Conservation (phyloP, 192 early-diverging fungal genomes). For the Dissophora globulifera region DNA sequence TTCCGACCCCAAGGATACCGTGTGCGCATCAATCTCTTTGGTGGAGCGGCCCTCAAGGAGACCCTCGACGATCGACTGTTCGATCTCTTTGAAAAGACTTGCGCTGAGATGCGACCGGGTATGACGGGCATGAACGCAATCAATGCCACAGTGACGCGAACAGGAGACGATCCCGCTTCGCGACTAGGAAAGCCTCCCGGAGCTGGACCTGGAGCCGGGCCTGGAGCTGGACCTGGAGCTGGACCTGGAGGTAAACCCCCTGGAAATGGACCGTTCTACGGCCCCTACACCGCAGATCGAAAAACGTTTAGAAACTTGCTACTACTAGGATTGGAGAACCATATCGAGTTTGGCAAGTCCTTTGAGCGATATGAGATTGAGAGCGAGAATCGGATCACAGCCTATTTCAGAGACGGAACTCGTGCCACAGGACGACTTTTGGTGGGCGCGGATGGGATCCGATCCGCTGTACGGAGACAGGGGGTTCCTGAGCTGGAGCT, state of each 20-base stretch:
- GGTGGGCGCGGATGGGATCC: slow-evolving; percentile 39
- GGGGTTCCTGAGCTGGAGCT: slow-evolving; percentile 3
- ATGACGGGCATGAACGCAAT: slow-evolving; percentile 20
- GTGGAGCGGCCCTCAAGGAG: slow-evolving; percentile 17
- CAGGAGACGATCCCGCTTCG: not conserved
- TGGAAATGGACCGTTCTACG: slow-evolving; percentile 1
- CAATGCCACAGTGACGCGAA: slow-evolving; percentile 3
- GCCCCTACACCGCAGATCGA: slow-evolving; percentile 18
- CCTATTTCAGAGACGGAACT: slow-evolving; percentile 37
- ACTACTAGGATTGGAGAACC: slow-evolving; percentile 10
- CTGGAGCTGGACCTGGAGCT: not conserved
- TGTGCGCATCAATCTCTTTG: slow-evolving; percentile 19
- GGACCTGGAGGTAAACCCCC: not conserved
- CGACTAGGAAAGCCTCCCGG: not conserved
- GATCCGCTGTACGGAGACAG: slow-evolving; percentile 18
- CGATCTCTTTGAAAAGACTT: slow-evolving; percentile 23
- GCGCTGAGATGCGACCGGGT: slow-evolving; percentile 4
- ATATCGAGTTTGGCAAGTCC: slow-evolving; percentile 36
- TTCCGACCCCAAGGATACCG: slow-evolving; percentile 49
- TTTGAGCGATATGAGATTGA: slow-evolving; percentile 18
- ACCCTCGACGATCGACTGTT: slow-evolving; percentile 1
- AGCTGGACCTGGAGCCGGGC: slow-evolving; percentile 5
- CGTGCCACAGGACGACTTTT: slow-evolving; percentile 26
- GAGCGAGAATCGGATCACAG: slow-evolving; percentile 25
- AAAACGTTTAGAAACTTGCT: slow-evolving; percentile 11